Evolutionary conservation across 2,329 filamentous ascomycete species (phyloP), one percentile per base, ranked within the genome.

Genomic region (Chrysoporthe austroafricana): DNA sequence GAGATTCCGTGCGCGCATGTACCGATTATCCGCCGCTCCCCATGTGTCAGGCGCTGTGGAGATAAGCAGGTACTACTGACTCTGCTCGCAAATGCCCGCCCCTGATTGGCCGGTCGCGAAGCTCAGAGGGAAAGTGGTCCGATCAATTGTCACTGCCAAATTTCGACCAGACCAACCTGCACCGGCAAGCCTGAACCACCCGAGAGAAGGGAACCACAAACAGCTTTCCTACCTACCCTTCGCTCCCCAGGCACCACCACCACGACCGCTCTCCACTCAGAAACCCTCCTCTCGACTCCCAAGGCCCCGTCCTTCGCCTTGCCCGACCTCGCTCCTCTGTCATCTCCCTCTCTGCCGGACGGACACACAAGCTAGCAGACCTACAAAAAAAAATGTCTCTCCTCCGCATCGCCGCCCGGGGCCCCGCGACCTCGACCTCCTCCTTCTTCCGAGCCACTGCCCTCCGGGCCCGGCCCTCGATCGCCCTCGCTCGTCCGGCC

Each of bases 361-460:
- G 88, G 87, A 88, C 79, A 89, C 90, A 75, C 82, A 87, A 73
- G 84, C 32, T 57, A 6, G 54, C 60, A 21, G n/a, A 56, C 16
- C 39, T 60, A 44, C 26, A 63, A 54, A 52, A 64, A 56, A 66
- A 64, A 57, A 70, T 70, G 68, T 66, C 66, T 62, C 67, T 94
- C 77, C 84, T 94, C 82, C 90, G 91, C 78, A 81, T 90, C 77
- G 90, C 90, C 80, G 86, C 86, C 80, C 91, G 91, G 82, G 86
- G 85, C 84, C 81, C 84, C 81, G 80, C 86, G 77, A 78, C 82
- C 84, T 81, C 83, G 63, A 61, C 59, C 43, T 61, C 82, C 84
- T 67, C 68, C 79, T 84, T 91, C 79, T 84, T 90, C 82, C 89
- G 89, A 79, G 82, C 86, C 79, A 86, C 86, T 85, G 81, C 82